These are phyloP conservation scores for Areca catechu DNA, from an alignment of 176 grass and related monocot species.

Conservation along the genomic window DNA sequence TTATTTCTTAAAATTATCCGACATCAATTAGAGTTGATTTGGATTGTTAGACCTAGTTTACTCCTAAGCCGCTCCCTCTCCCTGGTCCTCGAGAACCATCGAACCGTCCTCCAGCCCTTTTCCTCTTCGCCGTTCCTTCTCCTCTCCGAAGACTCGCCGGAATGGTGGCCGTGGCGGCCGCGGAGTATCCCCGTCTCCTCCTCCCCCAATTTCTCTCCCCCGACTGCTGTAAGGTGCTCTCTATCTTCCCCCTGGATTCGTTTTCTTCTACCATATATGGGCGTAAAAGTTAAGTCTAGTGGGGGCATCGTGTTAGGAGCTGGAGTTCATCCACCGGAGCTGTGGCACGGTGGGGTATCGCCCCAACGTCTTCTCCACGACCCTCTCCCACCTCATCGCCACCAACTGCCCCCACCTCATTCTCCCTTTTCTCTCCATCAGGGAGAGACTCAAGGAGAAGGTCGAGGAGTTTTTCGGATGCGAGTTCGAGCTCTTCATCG, in stretches of 20 bases:
- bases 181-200: slow-evolving; percentile 30
- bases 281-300: too few species aligned
- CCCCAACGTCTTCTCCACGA: slow-evolving; percentile 67
- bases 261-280: background rate
- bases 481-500: slow-evolving; percentile 77
- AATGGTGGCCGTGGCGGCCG: slow-evolving; percentile 2
- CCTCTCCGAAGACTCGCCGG: too few species aligned
- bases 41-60: too few species aligned
- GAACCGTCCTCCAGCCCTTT: too few species aligned
- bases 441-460: slow-evolving; percentile 58
- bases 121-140: too few species aligned
- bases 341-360: slow-evolving; percentile 60
- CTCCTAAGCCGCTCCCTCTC: too few species aligned
- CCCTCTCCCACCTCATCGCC: slow-evolving; percentile 57
- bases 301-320: slow-evolving; percentile 22
- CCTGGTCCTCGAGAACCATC: too few species aligned
- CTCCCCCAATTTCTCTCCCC: slow-evolving; percentile 40
- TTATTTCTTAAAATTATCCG: too few species aligned
- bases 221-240: slow-evolving; percentile 70
- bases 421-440: slow-evolving; percentile 58
- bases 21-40: too few species aligned
- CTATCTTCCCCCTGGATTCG: background rate
- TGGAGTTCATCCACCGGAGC: slow-evolving; percentile 86
- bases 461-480: slow-evolving; percentile 71
- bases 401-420: slow-evolving; percentile 73